Base-by-base conservation (phyloP, 768 basidiomycete species). In the Polyporus arcularius region DNA sequence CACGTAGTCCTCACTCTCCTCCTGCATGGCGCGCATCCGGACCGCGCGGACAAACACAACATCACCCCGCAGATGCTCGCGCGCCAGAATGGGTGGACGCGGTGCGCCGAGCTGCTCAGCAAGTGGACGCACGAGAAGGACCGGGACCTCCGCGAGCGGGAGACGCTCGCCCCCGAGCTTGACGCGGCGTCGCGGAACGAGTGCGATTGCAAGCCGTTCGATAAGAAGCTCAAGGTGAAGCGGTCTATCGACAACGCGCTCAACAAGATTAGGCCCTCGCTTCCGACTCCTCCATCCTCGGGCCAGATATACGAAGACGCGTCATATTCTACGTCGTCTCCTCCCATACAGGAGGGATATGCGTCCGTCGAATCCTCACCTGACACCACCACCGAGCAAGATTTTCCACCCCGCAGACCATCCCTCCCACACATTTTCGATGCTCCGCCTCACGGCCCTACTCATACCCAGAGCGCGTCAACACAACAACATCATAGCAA, bases 11-110 rank as follows among this genome's bases (percentile, higher is more conserved):
- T 80, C 61, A 85, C 90, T 39, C 86, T 99, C 45, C 86, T 99
- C 41, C 83, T 88, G 16, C 87, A 86, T 63, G 95, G 95, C 50
- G 97, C 96, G 8, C 82, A 85, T 60, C 85, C 94, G 21, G 81
- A 89, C 72, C 85, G 87, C 46, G 72, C 88, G 5, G 96, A 99
- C 77, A 99, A 98, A 72, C 89, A 94, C 75, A 94, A 94, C 4
- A 78, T 93, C 62, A 96, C 92, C 1, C 90, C 96, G 21, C 91
- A 93, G 70, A 82, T 81, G 67, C 82, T 97, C 47, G 95, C 96
- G 8, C 82, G 84, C 45, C 84, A 89, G 67, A 86, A 92, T 67
- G 90, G 92, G 1, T 90, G 88, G 83, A 74, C 86, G 1, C 87
- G 90, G 58, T 90, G 90, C 64, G 92, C 91, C 1, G 81, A 87